Base-by-base conservation (phyloP, 495 filamentous ascomycete species). In the Monascus purpureus region DNA sequence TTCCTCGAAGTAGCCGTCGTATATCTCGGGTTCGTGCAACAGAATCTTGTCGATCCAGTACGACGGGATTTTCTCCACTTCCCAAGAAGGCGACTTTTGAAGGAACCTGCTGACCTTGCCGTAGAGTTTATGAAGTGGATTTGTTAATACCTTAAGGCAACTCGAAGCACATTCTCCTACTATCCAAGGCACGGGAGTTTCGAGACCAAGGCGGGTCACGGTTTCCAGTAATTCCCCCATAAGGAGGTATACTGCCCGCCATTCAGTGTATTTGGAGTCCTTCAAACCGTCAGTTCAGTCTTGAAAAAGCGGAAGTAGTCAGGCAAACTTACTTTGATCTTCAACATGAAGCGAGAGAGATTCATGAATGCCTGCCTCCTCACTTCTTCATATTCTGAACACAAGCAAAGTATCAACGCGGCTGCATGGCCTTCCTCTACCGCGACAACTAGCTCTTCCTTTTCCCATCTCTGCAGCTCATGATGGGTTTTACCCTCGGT, bases 51-150 rank as follows among this genome's bases (percentile, higher is more conserved):
- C 67, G 25, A 90, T 70, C 46, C 83, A 74, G 43, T 74, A 73
- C 4, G 65, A 63, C 1, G 85, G 87, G 29, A 94, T 61, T 47
- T 77, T 79, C 25, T 75, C 67, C 12, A 79, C 38, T 15, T 73
- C 66, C 80, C 88, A 92, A 6, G 61, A 46, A 2, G 90, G 87
- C 0, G 73, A 67, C 29, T 72, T 73, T 24, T 79, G 76, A 27
- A 97, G 70, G 50, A 88, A 88, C 14, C 66, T 65, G 61, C 93
- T 94, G 61, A 88, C 59, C 45, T 93, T 93, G 17, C 73, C 68
- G 45, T 94, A 97, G 23, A 96, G 67, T 37, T 73, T 74, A 43
- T 93, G 82, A 26, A 80, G 60, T 6, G 90, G 88, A 38, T 88
- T 75, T 2, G 60, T 63, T 15, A 92, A 55, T 13, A 93, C 72